Conservation (phyloP, 1,284 basidiomycete species). For the Coniferiporia sulphurascens region DNA sequence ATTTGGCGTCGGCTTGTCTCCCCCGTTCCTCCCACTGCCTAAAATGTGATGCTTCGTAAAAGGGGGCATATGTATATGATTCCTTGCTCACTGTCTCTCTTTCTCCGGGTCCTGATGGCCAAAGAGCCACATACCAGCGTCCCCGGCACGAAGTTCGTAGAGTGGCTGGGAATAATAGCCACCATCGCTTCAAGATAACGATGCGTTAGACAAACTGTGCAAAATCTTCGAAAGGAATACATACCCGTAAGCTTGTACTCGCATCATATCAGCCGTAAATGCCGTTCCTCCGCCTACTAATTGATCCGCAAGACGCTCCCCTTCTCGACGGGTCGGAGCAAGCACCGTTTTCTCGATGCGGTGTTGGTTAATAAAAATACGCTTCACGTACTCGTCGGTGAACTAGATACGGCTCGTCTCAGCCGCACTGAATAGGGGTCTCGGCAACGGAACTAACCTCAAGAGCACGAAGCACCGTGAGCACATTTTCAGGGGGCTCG, state of each 20-base stretch:
- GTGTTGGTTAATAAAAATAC: slow-evolving; percentile 74
- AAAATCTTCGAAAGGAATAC: slow-evolving; percentile 24
- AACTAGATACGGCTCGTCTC: slow-evolving; percentile 45
- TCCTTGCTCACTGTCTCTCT: slow-evolving; percentile 1
- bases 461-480: slow-evolving; percentile 83
- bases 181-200: slow-evolving; percentile 8
- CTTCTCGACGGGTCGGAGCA: slow-evolving; percentile 54
- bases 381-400: slow-evolving; percentile 68
- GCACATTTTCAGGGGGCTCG: slow-evolving; percentile 53
- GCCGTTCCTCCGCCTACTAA: slow-evolving; percentile 41
- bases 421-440: neutral
- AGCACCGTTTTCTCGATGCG: slow-evolving; percentile 75
- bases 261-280: slow-evolving; percentile 57
- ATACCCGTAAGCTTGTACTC: slow-evolving; percentile 58
- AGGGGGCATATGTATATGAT: neutral
- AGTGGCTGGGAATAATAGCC: slow-evolving; percentile 14
- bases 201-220: neutral
- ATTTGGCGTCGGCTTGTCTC: neutral
- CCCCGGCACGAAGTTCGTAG: neutral
- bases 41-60: neutral
- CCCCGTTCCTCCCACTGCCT: slow-evolving; percentile 11
- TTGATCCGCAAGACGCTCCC: slow-evolving; percentile 46
- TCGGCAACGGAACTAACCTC: slow-evolving; percentile 46
- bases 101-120: neutral
- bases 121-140: slow-evolving; percentile 5